Evolutionary conservation across 768 basidiomycete genomes (phyloP).

Genomic region (Tubosaeta sp.): DNA sequence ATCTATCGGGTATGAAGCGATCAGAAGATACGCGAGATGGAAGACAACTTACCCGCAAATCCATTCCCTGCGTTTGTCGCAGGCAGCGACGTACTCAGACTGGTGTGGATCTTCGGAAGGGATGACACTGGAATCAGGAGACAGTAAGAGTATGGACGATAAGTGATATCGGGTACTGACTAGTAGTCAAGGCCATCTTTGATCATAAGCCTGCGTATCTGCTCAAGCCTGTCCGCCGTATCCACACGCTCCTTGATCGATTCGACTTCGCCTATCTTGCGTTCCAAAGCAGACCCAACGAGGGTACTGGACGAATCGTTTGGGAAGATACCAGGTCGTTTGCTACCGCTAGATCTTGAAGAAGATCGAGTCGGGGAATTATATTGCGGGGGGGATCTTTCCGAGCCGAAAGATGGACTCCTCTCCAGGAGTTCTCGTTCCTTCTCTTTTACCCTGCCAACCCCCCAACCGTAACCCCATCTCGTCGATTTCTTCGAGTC

Average conservation of each 20-base stretch:
- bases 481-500: conserved; percentile 56
- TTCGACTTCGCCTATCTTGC: conserved; percentile 64
- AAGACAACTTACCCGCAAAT: conserved; percentile 59
- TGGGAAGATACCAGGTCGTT: conserved; percentile 42
- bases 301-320: conserved; percentile 69
- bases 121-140: conserved; percentile 48
- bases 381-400: conserved; percentile 33
- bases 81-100: conserved; percentile 74
- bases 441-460: conserved; percentile 50
- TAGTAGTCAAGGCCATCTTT: conserved; percentile 73
- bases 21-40: conserved; percentile 26
- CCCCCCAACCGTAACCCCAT: conserved; percentile 72
- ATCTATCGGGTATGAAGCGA: conserved; percentile 36
- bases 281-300: conserved; percentile 67
- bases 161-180: conserved; percentile 40
- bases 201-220: conserved; percentile 60
- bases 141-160: conserved; percentile 5
- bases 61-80: conserved; percentile 75
- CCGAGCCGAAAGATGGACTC: conserved; percentile 35
- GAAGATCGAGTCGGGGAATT: conserved; percentile 33
- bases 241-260: conserved; percentile 50
- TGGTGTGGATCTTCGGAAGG: conserved; percentile 81
- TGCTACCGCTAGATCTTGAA: conserved; percentile 38
- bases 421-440: conserved; percentile 35
- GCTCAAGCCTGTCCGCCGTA: conserved; percentile 55